Conservation (phyloP, 2,329 filamentous ascomycete genomes). For the Penicillium sp. region DNA sequence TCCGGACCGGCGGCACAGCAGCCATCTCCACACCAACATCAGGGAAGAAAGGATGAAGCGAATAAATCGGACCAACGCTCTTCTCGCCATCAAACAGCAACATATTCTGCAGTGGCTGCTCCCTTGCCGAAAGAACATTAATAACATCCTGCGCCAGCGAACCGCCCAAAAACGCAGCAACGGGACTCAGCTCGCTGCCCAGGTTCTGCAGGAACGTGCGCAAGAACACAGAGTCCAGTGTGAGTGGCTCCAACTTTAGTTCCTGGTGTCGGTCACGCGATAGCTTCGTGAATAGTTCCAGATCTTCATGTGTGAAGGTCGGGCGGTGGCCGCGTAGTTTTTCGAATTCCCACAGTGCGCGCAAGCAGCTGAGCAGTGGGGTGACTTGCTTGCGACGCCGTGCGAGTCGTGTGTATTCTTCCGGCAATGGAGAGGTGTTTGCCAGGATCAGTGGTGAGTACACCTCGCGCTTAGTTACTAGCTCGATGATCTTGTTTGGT, state of each 20-base stretch:
- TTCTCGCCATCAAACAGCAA: conserved; percentile 85
- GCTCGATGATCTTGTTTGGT: conserved; percentile 72
- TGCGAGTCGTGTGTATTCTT: conserved; percentile 68
- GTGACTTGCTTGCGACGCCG: conserved; percentile 72
- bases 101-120: conserved; percentile 95
- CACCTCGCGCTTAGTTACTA: conserved; percentile 86
- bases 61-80: conserved; percentile 75
- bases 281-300: conserved; percentile 73
- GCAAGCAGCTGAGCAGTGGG: conserved; percentile 78
- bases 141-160: conserved; percentile 95
- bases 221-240: conserved; percentile 69
- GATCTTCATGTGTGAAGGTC: conserved; percentile 60
- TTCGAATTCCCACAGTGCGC: conserved; percentile 87
- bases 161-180: conserved; percentile 85
- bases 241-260: conserved; percentile 67
- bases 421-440: conserved; percentile 71
- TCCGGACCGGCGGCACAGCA: conserved; percentile 30
- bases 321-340: conserved; percentile 58
- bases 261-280: conserved; percentile 76
- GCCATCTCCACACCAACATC: conserved; percentile 29
- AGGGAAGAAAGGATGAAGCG: conserved; percentile 68
- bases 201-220: conserved; percentile 85
- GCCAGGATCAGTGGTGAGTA: conserved; percentile 89
- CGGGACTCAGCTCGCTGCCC: conserved; percentile 78
- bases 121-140: conserved; percentile 84